These are phyloP conservation scores for Allium fistulosum DNA, from an alignment of 106 monocot genomes.

Conservation along the genomic window DNA sequence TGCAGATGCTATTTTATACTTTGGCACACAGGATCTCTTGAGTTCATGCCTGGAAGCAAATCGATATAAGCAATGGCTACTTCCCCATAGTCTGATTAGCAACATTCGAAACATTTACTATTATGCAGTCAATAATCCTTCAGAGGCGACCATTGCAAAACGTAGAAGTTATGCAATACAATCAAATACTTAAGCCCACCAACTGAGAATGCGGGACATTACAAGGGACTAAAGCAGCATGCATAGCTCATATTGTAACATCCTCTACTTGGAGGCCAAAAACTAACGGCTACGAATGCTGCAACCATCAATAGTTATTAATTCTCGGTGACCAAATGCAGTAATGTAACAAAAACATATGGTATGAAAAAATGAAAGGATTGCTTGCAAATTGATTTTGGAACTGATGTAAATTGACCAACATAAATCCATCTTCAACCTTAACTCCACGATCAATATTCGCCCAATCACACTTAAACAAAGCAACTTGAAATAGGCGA, in stretches of 20 bases:
- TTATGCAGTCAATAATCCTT: slow-evolving; percentile 73
- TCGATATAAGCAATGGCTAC: slow-evolving; percentile 67
- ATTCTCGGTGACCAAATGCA: too few species aligned
- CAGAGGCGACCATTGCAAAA: slow-evolving; percentile 62
- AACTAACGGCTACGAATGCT: too few species aligned
- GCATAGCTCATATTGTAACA: slow-evolving; percentile 61
- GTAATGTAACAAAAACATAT: too few species aligned
- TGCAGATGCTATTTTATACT: slow-evolving; percentile 63
- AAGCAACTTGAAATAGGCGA: too few species aligned
- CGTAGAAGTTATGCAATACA: slow-evolving; percentile 64
- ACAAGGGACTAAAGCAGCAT: slow-evolving; percentile 69
- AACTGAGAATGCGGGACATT: slow-evolving; percentile 64
- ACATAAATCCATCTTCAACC: too few species aligned
- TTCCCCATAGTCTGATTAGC: slow-evolving; percentile 62
- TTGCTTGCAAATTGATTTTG: too few species aligned
- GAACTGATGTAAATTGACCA: too few species aligned
- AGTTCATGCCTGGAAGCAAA: slow-evolving; percentile 80
- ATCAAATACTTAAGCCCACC: slow-evolving; percentile 69
- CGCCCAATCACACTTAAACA: too few species aligned
- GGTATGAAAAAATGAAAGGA: too few species aligned
- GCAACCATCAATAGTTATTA: too few species aligned
- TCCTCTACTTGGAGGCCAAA: too few species aligned
- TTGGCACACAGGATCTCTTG: slow-evolving; percentile 66
- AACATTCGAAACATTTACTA: slow-evolving; percentile 72
- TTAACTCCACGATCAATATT: too few species aligned